Evolutionary conservation across 176 grass and related monocot species (phyloP).

Genomic region (Triticum aestivum): DNA sequence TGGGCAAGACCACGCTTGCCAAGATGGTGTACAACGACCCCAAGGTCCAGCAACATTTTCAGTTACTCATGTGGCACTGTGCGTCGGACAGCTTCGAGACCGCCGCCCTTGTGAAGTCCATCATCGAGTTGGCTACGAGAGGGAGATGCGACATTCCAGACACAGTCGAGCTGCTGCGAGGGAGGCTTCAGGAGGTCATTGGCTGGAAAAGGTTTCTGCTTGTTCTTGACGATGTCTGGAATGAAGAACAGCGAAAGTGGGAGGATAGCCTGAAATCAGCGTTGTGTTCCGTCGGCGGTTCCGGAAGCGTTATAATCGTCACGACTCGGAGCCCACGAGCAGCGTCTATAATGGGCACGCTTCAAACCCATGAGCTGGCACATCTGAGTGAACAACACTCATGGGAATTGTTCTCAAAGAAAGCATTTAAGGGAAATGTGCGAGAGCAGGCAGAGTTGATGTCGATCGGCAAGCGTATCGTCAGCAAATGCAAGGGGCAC

Average conservation of each 20-base stretch:
- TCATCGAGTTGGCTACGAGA: background rate
- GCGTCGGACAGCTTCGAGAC: slow-evolving; percentile 29
- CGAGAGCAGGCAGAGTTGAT: background rate
- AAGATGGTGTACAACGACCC: slow-evolving; percentile 40
- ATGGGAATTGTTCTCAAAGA: slow-evolving; percentile 12
- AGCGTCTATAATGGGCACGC: background rate
- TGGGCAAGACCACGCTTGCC: slow-evolving; percentile 49
- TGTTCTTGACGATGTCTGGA: slow-evolving; percentile 51
- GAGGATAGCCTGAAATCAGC: background rate
- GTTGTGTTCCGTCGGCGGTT: background rate
- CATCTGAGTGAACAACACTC: background rate
- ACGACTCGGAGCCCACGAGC: background rate
- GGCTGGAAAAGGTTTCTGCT: slow-evolving; percentile 23
- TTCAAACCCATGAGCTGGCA: background rate
- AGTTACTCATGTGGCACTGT: slow-evolving; percentile 42
- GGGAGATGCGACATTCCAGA: background rate
- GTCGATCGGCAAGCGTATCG: background rate
- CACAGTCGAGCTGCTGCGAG: background rate
- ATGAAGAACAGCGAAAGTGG: background rate
- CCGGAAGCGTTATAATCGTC: slow-evolving; percentile 22
- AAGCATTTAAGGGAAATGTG: background rate
- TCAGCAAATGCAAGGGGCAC: background rate
- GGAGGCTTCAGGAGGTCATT: background rate
- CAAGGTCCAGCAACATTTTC: slow-evolving; percentile 12
- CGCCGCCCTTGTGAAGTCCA: background rate